These are phyloP conservation scores for Candida dubliniensis DNA, from an alignment of 1,139 yeast genomes.

Conservation along the genomic window DNA sequence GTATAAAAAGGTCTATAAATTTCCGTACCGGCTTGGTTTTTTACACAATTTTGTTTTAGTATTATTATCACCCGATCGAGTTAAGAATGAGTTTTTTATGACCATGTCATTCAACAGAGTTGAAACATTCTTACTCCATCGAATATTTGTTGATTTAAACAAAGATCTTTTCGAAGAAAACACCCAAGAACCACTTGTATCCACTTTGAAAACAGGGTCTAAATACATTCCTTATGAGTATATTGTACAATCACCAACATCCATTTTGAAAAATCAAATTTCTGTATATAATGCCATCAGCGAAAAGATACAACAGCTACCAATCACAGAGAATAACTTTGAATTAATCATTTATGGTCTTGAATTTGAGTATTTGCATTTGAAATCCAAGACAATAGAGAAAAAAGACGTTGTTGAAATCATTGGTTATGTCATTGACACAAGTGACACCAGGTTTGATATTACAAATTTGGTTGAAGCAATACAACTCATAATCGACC, in stretches of 20 bases:
- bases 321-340: slow-evolving; percentile 5
- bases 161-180: slow-evolving; percentile 3
- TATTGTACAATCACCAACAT: neutral
- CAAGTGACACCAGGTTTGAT: neutral
- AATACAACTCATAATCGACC: neutral
- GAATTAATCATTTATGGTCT: slow-evolving; percentile 3
- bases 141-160: slow-evolving; percentile 11
- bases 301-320: slow-evolving; percentile 2
- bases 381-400: neutral
- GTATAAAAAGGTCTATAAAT: too few relatives aligned
- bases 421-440: slow-evolving; percentile 3
- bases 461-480: neutral
- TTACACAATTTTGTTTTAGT: neutral
- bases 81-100: neutral
- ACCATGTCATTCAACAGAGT: slow-evolving; percentile 3
- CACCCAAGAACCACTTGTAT: neutral
- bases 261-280: slow-evolving; percentile 1
- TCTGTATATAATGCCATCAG: neutral
- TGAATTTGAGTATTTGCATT: slow-evolving; percentile 7
- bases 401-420: slow-evolving; percentile 7
- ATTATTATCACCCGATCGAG: neutral
- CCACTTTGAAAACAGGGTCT: neutral
- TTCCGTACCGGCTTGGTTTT: too few relatives aligned
- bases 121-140: slow-evolving; percentile 7
- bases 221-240: slow-evolving; percentile 1